A percentile compares a stretch with the other conserved stretches of the same genome.
Conservation (phyloP, 129 eudicot species). For the Flaveria ramosissima region DNA sequence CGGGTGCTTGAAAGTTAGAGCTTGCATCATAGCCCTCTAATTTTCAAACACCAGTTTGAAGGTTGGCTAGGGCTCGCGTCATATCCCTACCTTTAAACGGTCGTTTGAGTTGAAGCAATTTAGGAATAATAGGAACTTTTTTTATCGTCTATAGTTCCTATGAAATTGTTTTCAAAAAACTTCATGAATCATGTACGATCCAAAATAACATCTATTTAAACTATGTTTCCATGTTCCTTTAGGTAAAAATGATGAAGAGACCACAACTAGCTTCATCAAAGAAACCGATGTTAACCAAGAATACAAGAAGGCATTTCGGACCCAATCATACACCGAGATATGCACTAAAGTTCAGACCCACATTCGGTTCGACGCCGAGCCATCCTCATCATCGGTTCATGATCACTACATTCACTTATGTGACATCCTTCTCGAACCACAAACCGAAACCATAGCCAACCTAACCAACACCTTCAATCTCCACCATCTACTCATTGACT, state of each 20-base stretch:
- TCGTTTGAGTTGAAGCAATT: no score
- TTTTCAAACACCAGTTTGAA: no score
- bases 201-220: neutral
- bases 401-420: conserved; percentile 36
- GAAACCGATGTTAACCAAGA: conserved; percentile 64
- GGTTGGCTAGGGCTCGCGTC: no score
- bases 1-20: no score
- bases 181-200: neutral
- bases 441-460: conserved; percentile 48
- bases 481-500: conserved; percentile 51
- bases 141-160: no score
- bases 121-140: no score
- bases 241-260: conserved; percentile 37
- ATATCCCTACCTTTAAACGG: no score
- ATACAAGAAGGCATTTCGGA: conserved; percentile 67
- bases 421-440: conserved; percentile 56
- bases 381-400: conserved; percentile 40
- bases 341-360: conserved; percentile 53
- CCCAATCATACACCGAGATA: conserved; percentile 65
- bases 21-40: no score
- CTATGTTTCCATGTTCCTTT: conserved; percentile 18
- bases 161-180: neutral
- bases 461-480: conserved; percentile 35
- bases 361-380: conserved; percentile 18
- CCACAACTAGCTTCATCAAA: conserved; percentile 30